Conservation (phyloP, 2,329 filamentous ascomycete genomes). For the Neodidymelliopsis sp. region DNA sequence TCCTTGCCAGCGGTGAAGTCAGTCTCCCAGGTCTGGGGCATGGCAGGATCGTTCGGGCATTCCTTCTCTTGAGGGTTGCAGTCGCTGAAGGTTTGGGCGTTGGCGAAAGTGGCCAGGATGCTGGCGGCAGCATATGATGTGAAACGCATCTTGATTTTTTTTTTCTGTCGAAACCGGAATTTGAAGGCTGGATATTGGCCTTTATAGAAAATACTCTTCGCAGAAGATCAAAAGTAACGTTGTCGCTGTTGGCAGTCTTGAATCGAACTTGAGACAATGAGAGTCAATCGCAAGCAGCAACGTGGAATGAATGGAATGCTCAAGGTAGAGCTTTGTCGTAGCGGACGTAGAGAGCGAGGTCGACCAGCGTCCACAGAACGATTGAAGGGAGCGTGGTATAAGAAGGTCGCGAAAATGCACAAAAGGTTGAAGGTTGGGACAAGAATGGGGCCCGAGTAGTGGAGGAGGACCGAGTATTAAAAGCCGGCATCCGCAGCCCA, state of each 20-base stretch:
- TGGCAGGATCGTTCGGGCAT: slow-evolving; percentile 55
- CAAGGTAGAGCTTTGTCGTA: slow-evolving; percentile 31
- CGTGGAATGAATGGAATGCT: slow-evolving; percentile 40
- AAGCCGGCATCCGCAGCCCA: slow-evolving; percentile 29
- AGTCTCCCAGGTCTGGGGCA: slow-evolving; percentile 50
- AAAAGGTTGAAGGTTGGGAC: slow-evolving; percentile 38
- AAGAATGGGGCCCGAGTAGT: slow-evolving; percentile 28
- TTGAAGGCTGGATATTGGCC: not conserved
- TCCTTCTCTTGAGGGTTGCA: slow-evolving; percentile 55
- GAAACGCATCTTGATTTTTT: slow-evolving; percentile 39
- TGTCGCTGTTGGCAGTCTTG: slow-evolving; percentile 5
- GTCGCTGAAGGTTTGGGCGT: slow-evolving; percentile 55
- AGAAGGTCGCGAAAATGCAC: slow-evolving; percentile 28
- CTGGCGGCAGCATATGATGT: slow-evolving; percentile 35
- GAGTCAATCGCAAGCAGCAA: slow-evolving; percentile 21
- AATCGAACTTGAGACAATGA: slow-evolving; percentile 24
- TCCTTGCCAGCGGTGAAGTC: slow-evolving; percentile 54
- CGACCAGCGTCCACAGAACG: slow-evolving; percentile 39
- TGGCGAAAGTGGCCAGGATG: slow-evolving; percentile 44
- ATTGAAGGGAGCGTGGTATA: slow-evolving; percentile 36
- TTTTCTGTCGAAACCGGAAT: slow-evolving; percentile 3
- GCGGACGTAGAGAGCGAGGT: slow-evolving; percentile 34
- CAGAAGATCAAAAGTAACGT: slow-evolving; percentile 36
- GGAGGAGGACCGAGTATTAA: slow-evolving; percentile 37
- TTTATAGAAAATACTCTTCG: slow-evolving; percentile 36